phyloP scores from a whole-genome alignment of 2,329 filamentous ascomycete genomes.

The Geoglossum cookeanum region DNA sequence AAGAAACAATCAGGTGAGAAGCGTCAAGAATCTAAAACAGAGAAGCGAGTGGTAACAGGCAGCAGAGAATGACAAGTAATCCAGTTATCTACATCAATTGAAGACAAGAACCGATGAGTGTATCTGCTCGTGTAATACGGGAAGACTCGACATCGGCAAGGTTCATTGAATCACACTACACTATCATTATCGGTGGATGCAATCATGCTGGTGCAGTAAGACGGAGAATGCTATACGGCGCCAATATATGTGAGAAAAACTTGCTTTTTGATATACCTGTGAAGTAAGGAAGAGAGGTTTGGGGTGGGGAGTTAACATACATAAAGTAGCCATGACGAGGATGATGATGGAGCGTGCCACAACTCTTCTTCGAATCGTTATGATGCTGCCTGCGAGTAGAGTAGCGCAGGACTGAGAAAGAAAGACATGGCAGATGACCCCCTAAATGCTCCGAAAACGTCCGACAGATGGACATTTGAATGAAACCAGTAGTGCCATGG shows the following conservation, averaged over 20 bases:
- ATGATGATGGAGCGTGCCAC: slow-evolving; percentile 2
- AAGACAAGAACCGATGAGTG: background rate
- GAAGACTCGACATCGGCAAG: background rate
- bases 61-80: background rate
- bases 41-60: background rate
- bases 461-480: slow-evolving; percentile 1
- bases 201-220: background rate
- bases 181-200: background rate
- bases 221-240: background rate
- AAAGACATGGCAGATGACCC: slow-evolving; percentile 1
- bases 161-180: background rate
- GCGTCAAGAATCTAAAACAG: background rate
- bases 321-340: slow-evolving; percentile 12
- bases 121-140: background rate
- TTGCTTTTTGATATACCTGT: background rate
- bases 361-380: background rate
- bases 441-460: slow-evolving; percentile 2
- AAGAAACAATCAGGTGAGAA: background rate
- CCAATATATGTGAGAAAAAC: background rate
- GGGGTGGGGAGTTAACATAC: slow-evolving; percentile 14
- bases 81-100: background rate
- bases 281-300: background rate
- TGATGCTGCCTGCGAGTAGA: background rate
- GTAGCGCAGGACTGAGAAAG: slow-evolving; percentile 1
- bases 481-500: slow-evolving; percentile 1